phyloP scores from a whole-genome alignment of 2,329 filamentous ascomycete genomes.

The Penicillium sp. region DNA sequence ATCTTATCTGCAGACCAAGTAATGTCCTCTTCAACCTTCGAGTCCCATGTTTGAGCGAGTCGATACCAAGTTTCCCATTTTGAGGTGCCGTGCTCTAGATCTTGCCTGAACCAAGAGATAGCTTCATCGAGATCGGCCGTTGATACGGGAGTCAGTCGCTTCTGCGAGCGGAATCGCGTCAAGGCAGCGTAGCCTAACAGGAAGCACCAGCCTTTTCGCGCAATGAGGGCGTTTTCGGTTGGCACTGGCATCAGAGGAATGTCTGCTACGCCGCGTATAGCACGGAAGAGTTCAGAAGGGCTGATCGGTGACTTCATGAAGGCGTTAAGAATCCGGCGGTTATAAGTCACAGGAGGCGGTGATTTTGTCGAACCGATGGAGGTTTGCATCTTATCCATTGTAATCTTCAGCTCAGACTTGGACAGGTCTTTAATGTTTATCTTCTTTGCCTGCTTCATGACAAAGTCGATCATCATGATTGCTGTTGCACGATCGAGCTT shows the following conservation, averaged over 20 bases:
- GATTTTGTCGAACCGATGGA: conserved; percentile 78
- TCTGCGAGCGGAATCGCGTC: conserved; percentile 81
- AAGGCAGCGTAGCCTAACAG: conserved; percentile 86
- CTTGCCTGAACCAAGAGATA: conserved; percentile 77
- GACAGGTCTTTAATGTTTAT: conserved; percentile 89
- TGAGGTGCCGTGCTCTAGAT: conserved; percentile 79
- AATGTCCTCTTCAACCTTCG: conserved; percentile 83
- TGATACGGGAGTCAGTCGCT: conserved; percentile 76
- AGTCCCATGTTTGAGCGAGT: conserved; percentile 84
- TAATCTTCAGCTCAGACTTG: conserved; percentile 86
- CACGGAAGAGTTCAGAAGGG: conserved; percentile 77
- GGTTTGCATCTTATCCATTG: conserved; percentile 92
- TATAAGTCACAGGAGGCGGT: conserved; percentile 81
- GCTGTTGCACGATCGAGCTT: conserved; percentile 81
- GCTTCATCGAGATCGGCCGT: conserved; percentile 85
- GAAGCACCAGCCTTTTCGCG: conserved; percentile 89
- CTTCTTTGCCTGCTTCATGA: conserved; percentile 78
- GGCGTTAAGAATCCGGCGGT: conserved; percentile 79
- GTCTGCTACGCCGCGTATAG: conserved; percentile 77
- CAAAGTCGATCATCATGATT: conserved; percentile 79
- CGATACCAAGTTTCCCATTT: conserved; percentile 92
- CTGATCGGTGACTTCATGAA: conserved; percentile 85
- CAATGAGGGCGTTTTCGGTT: conserved; percentile 70
- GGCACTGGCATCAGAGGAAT: conserved; percentile 74
- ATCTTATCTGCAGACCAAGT: conserved; percentile 91